These are phyloP conservation scores for Corrigiola litoralis DNA, from an alignment of 179 eudicot species.

Conservation along the genomic window DNA sequence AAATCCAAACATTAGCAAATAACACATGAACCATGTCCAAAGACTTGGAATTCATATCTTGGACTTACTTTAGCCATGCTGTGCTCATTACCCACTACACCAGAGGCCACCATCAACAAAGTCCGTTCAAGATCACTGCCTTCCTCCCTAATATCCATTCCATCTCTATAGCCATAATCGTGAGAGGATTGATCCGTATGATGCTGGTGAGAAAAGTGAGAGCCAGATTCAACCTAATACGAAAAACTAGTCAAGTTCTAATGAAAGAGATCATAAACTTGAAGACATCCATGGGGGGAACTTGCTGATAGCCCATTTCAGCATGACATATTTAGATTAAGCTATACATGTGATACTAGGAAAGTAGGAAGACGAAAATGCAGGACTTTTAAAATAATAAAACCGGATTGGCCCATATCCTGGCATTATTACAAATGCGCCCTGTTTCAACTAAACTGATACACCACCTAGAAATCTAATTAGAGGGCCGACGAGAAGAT, in stretches of 20 bases:
- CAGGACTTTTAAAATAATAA: not conserved
- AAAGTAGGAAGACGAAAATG: not conserved
- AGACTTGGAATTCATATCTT: not conserved
- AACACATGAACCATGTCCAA: not conserved
- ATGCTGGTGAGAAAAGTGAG: conserved; percentile 27
- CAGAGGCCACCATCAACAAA: conserved; percentile 58
- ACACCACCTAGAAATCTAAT: not conserved
- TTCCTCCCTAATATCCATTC: conserved; percentile 24
- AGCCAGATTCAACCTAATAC: conserved; percentile 48
- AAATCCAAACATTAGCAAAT: conserved; percentile 17
- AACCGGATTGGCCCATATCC: no score
- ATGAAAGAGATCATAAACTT: no score
- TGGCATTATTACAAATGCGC: not conserved
- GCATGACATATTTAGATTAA: not conserved
- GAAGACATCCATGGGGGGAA: not conserved
- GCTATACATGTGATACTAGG: not conserved
- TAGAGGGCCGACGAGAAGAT: not conserved
- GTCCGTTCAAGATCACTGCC: conserved; percentile 47
- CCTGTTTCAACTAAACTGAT: not conserved
- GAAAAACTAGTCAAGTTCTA: conserved; percentile 4
- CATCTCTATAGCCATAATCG: conserved; percentile 39
- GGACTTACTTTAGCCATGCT: conserved; percentile 49
- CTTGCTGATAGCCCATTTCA: not conserved
- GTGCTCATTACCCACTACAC: conserved; percentile 39
- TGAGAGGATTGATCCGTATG: conserved; percentile 32